Percentiles rank a stretch among this genome's conserved stretches.
phyloP scores from a whole-genome alignment of 2,329 filamentous ascomycete genomes.

The Laburnicola sp. region DNA sequence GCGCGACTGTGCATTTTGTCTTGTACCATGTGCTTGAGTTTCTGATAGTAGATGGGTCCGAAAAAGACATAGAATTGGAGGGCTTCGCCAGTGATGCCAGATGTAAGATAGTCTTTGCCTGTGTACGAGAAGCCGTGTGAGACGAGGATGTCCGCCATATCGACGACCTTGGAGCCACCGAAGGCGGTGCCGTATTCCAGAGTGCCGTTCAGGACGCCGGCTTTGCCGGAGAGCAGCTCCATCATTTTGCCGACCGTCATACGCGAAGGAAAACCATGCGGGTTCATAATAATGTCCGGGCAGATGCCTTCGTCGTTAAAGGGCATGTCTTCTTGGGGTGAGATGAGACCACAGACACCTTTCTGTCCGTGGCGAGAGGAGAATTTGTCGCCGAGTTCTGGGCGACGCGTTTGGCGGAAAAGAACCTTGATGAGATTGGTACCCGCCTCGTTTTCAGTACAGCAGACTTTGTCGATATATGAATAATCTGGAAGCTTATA shows the following conservation, averaged over 20 bases:
- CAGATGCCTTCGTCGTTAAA: constrained; percentile 88
- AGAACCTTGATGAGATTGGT: constrained; percentile 89
- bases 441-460: constrained; percentile 84
- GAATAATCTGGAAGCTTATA: constrained; percentile 83
- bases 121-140: constrained; percentile 92
- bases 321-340: constrained; percentile 94
- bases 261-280: constrained; percentile 97
- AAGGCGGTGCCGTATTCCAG: constrained; percentile 90
- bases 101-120: constrained; percentile 95
- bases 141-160: constrained; percentile 84
- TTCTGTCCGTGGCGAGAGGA: constrained; percentile 98
- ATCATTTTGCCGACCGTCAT: constrained; percentile 99
- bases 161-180: constrained; percentile 79
- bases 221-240: constrained; percentile 92
- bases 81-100: constrained; percentile 90
- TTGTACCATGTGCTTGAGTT: constrained; percentile 99
- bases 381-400: constrained; percentile 97
- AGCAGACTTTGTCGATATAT: constrained; percentile 95
- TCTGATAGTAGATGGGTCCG: constrained; percentile 98
- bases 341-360: constrained; percentile 94
- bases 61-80: constrained; percentile 97
- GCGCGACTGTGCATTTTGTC: constrained; percentile 99
- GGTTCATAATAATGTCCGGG: constrained; percentile 99
- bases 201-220: constrained; percentile 80
- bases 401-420: constrained; percentile 90